phyloP scores from a whole-genome alignment of 306 rosid genomes.

The Acacia acuminata region DNA sequence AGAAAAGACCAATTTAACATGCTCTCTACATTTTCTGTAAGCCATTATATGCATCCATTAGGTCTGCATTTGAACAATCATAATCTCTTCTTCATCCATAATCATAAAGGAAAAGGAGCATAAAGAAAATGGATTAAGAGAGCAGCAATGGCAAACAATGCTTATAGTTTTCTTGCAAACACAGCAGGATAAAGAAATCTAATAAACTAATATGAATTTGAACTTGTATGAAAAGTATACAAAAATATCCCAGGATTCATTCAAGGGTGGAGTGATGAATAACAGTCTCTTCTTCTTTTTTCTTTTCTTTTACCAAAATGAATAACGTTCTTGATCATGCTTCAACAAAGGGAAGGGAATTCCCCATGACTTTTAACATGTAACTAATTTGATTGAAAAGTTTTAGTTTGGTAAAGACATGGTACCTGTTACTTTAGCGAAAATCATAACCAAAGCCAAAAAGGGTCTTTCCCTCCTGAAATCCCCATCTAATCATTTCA shows the following conservation, averaged over 20 bases:
- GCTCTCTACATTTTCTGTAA: background rate
- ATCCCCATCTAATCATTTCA: slow-evolving; percentile 90
- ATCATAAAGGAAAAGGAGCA: background rate
- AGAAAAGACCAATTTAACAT: background rate
- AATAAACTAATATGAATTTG: background rate
- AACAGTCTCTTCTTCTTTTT: no score
- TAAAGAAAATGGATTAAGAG: background rate
- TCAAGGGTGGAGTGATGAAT: background rate
- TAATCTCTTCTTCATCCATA: background rate
- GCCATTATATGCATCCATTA: background rate
- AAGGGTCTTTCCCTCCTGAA: slow-evolving; percentile 84
- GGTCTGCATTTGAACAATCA: background rate
- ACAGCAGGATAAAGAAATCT: background rate
- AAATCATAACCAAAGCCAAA: slow-evolving; percentile 99
- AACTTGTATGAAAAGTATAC: background rate
- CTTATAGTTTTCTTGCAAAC: background rate
- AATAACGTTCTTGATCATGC: slow-evolving; percentile 3
- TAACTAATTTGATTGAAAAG: background rate
- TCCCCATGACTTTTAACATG: background rate
- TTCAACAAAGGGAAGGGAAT: slow-evolving; percentile 17
- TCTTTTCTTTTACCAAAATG: background rate
- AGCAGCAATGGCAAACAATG: background rate
- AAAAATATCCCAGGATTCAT: slow-evolving; percentile 10
- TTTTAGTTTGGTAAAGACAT: slow-evolving; percentile 7
- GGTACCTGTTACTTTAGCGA: slow-evolving; percentile 98